Conservation (phyloP, 257 asterid species). For the Nicotiana attenuata region DNA sequence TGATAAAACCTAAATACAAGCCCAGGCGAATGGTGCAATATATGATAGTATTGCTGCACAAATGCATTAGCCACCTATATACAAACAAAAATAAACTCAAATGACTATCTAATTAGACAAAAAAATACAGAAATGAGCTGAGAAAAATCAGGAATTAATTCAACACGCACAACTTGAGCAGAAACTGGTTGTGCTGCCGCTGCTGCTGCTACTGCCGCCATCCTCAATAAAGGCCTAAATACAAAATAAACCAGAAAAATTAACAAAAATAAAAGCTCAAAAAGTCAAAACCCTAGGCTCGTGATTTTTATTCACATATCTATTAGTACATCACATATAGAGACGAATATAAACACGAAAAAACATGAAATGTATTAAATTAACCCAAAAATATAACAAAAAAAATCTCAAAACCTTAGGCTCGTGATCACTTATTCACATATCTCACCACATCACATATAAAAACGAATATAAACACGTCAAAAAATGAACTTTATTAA, state of each 20-base stretch:
- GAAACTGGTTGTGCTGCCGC: constrained; percentile 42
- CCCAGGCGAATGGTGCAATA: constrained; percentile 76
- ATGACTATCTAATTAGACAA: not conserved
- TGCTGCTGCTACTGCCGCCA: constrained; percentile 38
- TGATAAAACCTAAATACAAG: constrained; percentile 73
- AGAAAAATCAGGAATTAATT: not conserved
- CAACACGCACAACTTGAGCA: constrained; percentile 60
- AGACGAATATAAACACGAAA: not conserved
- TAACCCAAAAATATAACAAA: not conserved
- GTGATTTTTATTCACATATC: not conserved
- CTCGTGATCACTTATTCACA: not conserved
- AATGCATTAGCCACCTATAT: constrained; percentile 84
- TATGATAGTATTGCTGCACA: constrained; percentile 80
- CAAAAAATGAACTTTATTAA: not conserved
- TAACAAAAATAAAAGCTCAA: not conserved
- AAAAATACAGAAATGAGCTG: not conserved
- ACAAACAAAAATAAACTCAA: not conserved
- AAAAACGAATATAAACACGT: not conserved
- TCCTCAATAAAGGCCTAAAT: constrained; percentile 29
- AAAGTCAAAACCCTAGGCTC: not conserved
- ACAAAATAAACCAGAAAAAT: not conserved
- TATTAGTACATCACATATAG: not conserved
- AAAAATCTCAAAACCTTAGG: not conserved
- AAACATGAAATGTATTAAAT: not conserved
- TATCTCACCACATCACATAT: not conserved